These are phyloP conservation scores for Botrytis pseudocinerea DNA, from an alignment of 2,329 filamentous ascomycete species.

Conservation along the genomic window DNA sequence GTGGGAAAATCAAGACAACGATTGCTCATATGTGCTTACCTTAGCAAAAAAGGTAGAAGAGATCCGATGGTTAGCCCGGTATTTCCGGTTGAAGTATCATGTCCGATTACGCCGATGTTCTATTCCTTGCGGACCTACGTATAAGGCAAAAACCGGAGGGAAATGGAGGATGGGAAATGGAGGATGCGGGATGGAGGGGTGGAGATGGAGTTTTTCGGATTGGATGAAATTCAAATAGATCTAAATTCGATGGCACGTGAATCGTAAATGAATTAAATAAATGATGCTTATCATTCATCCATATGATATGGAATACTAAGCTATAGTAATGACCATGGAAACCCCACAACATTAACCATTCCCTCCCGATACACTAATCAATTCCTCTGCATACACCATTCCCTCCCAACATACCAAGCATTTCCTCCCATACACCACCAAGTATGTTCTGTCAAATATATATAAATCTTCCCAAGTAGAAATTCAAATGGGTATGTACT, in stretches of 20 bases:
- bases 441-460: neutral
- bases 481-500: neutral
- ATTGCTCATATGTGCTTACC: conserved; percentile 3
- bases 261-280: neutral
- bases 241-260: neutral
- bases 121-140: neutral
- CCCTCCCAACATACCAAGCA: neutral
- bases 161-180: neutral
- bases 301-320: neutral
- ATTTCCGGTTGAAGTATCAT: neutral
- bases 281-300: conserved; percentile 10
- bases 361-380: neutral
- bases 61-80: neutral
- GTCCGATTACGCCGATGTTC: neutral
- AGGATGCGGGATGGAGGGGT: too few species aligned
- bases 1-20: neutral
- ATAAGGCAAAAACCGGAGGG: neutral
- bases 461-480: neutral
- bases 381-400: too few species aligned
- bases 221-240: neutral
- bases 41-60: neutral
- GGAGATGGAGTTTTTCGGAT: neutral
- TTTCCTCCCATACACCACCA: neutral
- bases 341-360: neutral
- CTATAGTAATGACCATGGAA: neutral